Conservation (phyloP, 2,329 filamentous ascomycete species). For the Fusarium avenaceum region DNA sequence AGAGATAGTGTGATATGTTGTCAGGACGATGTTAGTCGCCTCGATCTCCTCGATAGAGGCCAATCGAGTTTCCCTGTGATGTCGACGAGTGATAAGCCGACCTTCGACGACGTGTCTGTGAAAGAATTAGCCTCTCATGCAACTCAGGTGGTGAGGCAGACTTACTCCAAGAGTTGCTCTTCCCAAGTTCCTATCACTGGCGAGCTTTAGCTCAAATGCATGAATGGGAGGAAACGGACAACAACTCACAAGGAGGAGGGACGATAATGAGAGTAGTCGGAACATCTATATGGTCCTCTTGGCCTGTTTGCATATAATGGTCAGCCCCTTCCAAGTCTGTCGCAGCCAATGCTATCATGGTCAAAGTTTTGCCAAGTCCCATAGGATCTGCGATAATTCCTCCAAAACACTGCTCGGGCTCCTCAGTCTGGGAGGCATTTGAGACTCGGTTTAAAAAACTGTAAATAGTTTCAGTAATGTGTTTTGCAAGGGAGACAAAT, state of each 20-base stretch:
- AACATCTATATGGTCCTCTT: not conserved
- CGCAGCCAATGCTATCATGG: constrained; percentile 59
- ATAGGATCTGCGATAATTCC: constrained; percentile 63
- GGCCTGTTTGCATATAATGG: accelerated
- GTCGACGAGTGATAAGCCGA: constrained; percentile 44
- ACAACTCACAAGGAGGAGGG: constrained; percentile 53
- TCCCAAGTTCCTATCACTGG: constrained; percentile 58
- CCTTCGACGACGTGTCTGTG: constrained; percentile 45
- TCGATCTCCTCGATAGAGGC: constrained; percentile 27
- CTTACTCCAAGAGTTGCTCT: constrained; percentile 50
- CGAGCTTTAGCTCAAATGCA: constrained; percentile 1
- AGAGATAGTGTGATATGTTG: constrained; percentile 59
- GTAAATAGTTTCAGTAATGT: not conserved
- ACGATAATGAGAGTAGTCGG: constrained; percentile 54
- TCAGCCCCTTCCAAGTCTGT: constrained; percentile 13
- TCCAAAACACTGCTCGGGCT: constrained; percentile 55
- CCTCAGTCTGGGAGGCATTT: constrained; percentile 44
- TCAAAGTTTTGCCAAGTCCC: constrained; percentile 62
- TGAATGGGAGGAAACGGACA: too few species aligned
- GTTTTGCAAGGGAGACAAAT: not conserved
- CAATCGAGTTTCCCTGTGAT: constrained; percentile 51
- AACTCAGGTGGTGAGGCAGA: accelerated
- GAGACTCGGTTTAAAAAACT: constrained; percentile 56
- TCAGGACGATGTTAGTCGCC: constrained; percentile 51
- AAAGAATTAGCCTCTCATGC: accelerated